Base-by-base conservation (phyloP, 1,139 yeast species). In the Diutina rugosa region DNA sequence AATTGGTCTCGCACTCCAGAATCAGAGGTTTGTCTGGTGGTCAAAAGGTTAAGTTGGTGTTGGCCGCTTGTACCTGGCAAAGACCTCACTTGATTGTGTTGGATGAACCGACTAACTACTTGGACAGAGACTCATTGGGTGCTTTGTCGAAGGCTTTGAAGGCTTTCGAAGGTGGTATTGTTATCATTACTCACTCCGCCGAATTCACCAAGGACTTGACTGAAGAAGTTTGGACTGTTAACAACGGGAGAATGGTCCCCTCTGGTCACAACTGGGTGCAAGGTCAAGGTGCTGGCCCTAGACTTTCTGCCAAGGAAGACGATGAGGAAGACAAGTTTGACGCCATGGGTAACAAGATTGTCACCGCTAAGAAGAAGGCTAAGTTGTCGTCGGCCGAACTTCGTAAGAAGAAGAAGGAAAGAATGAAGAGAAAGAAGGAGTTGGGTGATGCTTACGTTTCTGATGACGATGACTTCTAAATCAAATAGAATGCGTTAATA, bases 381-480 rank as follows among this genome's bases (percentile, higher is more conserved):
- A 93, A 91, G 88, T 84, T 93, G 74, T 87, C 97, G 66, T 91
- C 98, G 72, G 97, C 99, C 66, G 99, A 93, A 80, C 84, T 93
- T 77, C 89, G 99, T 85, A 93, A 93, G 97, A 93, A 93, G 96
- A 93, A 93, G 97, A 93, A 93, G 96, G 99, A 93, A 82, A 90
- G 99, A 86, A 91, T 93, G 98, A 90, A 88, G 89, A 93, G 91
- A 95, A 93, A 93, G 97, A 93, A 93, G 96, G 96, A 87, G 78
- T 79, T 90, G 76, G 98, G 98, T 84, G 99, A 93, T 73, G 98
- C 95, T 76, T 93, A 93, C 76, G 97, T 90, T 67, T 91, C 97
- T 26, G 87, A 95, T 65, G 98, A 90, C 69, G 96, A 86, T 58
- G 98, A 91, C 51, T 61, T 60, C 58, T 62, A 62, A 61, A 58